Evolutionary conservation across 1,284 basidiomycete genomes (phyloP), one percentile per base, ranked within the genome.

Genomic region (Boletellus deceptivus): DNA sequence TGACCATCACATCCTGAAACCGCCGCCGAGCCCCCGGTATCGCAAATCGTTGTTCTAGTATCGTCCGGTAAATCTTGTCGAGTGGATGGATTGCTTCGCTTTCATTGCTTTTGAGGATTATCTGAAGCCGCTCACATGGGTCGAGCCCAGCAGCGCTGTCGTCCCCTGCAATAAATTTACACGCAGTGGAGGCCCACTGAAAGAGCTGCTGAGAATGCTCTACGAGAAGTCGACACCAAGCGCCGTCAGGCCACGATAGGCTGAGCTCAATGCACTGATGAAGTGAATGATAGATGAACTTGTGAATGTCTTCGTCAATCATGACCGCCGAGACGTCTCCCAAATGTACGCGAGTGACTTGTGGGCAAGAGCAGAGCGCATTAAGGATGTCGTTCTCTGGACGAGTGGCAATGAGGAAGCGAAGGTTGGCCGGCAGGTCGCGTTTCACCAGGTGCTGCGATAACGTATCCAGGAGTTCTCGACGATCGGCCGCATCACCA

Each of bases 131-230:
- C 29, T 43, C 24, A 11, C 29, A 37, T 20, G 6, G 3, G n/a
- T 35, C 34, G 34, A 17, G 25, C 7, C 24, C 16, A 24, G 9
- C 14, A n/a, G 16, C 9, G 5, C 25, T 7, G 25, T 11, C n/a
- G 25, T 11, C n/a, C 2, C 14, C 43, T 11, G 18, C 9, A 9
- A 53, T 53, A 25, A 45, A 53, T n/a, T 13, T 47, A 37, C 52
- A 53, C 4, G 52, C 54, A 1, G 52, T 50, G 18, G 22, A 37
- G 1, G 52, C 52, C 54, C 54, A 55, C 25, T 55, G 54, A 6
- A 55, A 55, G 6, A 48, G 31, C 14, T 6, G 25, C 13, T 55
- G 39, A 3, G 45, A 37, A 22, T 8, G 36, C 2, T 34, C 7
- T 7, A 53, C 49, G 2, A 56, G 49, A 0, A 44, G 42, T 10